These are phyloP conservation scores for Cladophialophora immunda DNA, from an alignment of 2,329 filamentous ascomycete genomes.

Conservation along the genomic window DNA sequence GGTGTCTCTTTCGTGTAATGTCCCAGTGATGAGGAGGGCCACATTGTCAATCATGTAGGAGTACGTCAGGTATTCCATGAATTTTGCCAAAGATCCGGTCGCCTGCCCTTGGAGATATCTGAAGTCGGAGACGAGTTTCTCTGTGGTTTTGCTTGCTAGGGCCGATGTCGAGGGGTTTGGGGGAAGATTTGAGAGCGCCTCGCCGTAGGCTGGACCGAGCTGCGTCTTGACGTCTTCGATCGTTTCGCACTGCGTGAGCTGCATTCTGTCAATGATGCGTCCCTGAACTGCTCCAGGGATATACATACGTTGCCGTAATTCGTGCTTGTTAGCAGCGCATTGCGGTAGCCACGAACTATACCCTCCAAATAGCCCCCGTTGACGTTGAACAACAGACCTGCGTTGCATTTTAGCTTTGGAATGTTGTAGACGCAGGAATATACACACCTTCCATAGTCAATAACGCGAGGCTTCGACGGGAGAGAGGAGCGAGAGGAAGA, in stretches of 20 bases:
- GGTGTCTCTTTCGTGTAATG: conserved; percentile 95
- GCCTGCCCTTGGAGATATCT: conserved; percentile 95
- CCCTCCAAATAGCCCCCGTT: conserved; percentile 96
- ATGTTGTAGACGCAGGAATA: background rate
- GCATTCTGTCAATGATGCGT: conserved; percentile 18
- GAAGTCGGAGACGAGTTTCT: conserved; percentile 98
- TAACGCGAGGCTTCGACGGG: background rate
- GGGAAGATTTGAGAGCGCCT: conserved; percentile 91
- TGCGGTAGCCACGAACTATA: conserved; percentile 96
- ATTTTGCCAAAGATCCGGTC: conserved; percentile 87
- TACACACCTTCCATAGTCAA: conserved; percentile 37
- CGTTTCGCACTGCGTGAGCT: conserved; percentile 52
- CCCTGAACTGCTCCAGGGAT: background rate
- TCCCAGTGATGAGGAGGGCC: conserved; percentile 95
- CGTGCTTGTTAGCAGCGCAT: conserved; percentile 84
- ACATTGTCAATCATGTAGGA: conserved; percentile 99
- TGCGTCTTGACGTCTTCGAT: conserved; percentile 87
- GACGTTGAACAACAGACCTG: conserved; percentile 89
- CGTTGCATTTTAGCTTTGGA: conserved; percentile 17
- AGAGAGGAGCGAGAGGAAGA: background rate
- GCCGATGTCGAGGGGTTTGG: conserved; percentile 96
- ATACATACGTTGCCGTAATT: conserved; percentile 75
- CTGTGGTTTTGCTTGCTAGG: conserved; percentile 92
- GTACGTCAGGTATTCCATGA: conserved; percentile 98
- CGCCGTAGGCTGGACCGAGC: conserved; percentile 94